Percentiles rank a stretch among this genome's conserved stretches.
These are phyloP conservation scores for Carex myosuroides DNA, from an alignment of 176 grass and related monocot genomes.

Conservation along the genomic window DNA sequence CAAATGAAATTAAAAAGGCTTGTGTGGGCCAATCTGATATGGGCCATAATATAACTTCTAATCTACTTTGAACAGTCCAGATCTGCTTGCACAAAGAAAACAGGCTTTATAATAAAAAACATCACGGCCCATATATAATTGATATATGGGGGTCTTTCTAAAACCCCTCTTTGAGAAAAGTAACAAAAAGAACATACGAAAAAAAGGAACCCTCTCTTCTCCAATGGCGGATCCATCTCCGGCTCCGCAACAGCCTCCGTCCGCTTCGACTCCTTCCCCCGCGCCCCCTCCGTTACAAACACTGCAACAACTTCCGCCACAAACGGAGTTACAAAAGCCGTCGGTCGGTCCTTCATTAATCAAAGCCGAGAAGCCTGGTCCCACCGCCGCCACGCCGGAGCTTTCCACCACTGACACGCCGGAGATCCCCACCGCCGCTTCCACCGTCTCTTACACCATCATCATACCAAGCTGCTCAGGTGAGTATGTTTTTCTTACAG, in stretches of 20 bases:
- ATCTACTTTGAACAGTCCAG: background rate
- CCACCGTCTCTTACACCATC: constrained; percentile 46
- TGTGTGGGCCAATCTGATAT: background rate
- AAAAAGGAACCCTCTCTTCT: background rate
- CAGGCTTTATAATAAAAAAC: background rate
- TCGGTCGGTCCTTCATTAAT: background rate
- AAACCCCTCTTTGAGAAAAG: background rate
- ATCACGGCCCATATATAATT: background rate
- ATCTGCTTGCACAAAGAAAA: background rate
- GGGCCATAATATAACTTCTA: background rate
- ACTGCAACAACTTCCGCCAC: background rate
- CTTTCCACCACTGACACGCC: background rate
- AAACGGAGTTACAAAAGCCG: constrained; percentile 8
- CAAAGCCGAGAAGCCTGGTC: background rate
- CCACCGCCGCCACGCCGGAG: background rate
- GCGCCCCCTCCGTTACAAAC: background rate
- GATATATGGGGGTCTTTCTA: background rate
- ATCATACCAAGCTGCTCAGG: constrained; percentile 87
- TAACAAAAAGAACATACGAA: background rate
- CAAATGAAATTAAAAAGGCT: background rate
- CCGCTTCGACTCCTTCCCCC: background rate
- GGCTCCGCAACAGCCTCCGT: background rate
- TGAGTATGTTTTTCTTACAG: background rate
- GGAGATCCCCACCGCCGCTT: background rate
- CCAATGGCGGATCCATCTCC: constrained; percentile 21